A percentile compares a stretch with the other conserved stretches of the same genome.
phyloP scores from a whole-genome alignment of 1,139 yeast genomes.

The Zygoascus meyerae region DNA sequence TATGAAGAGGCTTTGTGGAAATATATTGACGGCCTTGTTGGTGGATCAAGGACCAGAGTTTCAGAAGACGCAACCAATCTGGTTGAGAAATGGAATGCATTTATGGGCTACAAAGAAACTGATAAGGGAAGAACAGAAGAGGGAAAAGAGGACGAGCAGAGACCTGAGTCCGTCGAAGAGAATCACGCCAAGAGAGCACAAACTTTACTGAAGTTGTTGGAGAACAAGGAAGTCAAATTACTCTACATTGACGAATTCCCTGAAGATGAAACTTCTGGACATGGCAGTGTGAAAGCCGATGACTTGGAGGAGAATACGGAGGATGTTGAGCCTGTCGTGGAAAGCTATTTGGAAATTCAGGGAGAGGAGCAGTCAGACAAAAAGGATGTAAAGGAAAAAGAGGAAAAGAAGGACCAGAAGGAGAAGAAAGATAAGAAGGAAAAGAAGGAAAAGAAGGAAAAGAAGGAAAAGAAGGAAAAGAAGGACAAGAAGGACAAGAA shows the following conservation, averaged over 20 bases:
- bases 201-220: slow-evolving; percentile 22
- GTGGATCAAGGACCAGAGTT: slow-evolving; percentile 61
- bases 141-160: slow-evolving; percentile 17
- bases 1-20: slow-evolving; percentile 51
- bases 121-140: slow-evolving; percentile 17
- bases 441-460: slow-evolving; percentile 25
- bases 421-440: slow-evolving; percentile 15
- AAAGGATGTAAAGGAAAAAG: slow-evolving; percentile 10
- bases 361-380: slow-evolving; percentile 31
- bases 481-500: slow-evolving; percentile 28
- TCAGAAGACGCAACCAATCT: slow-evolving; percentile 46
- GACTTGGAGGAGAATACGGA: slow-evolving; percentile 27
- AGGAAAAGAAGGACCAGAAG: slow-evolving; percentile 13
- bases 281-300: slow-evolving; percentile 5
- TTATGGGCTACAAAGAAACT: slow-evolving; percentile 33
- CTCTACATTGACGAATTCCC: slow-evolving; percentile 26
- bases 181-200: slow-evolving; percentile 30
- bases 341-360: slow-evolving; percentile 3
- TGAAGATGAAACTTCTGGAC: slow-evolving; percentile 13
- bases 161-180: slow-evolving; percentile 13
- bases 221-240: slow-evolving; percentile 25
- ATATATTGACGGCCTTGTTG: slow-evolving; percentile 68
- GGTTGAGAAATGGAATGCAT: slow-evolving; percentile 52
- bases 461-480: slow-evolving; percentile 30
- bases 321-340: slow-evolving; percentile 33